These are phyloP conservation scores for Trichosporon sp. DNA, from an alignment of 1,284 basidiomycete species.

Conservation along the genomic window DNA sequence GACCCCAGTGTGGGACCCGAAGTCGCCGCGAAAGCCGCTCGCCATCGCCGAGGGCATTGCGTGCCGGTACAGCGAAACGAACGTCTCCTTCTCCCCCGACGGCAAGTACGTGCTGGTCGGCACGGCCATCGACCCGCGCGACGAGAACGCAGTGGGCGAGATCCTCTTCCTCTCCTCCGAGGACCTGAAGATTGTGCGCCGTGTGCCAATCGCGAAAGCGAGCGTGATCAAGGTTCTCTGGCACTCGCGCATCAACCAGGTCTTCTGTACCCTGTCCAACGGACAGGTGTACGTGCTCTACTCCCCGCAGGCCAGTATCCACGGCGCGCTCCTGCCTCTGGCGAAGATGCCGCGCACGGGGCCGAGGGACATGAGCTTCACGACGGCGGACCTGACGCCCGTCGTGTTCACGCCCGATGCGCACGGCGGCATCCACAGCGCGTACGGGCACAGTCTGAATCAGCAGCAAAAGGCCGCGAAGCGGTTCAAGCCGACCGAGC, in stretches of 20 bases:
- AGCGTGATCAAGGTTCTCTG: slow-evolving; percentile 86
- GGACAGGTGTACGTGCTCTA: slow-evolving; percentile 88
- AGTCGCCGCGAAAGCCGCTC: slow-evolving; percentile 83
- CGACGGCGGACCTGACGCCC: slow-evolving; percentile 71
- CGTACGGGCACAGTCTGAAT: slow-evolving; percentile 74
- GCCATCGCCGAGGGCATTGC: slow-evolving; percentile 65
- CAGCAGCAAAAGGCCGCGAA: slow-evolving; percentile 88
- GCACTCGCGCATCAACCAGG: slow-evolving; percentile 98
- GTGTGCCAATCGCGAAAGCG: slow-evolving; percentile 65
- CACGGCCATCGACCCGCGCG: slow-evolving; percentile 62
- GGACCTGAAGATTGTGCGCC: slow-evolving; percentile 65
- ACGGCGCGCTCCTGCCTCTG: slow-evolving; percentile 86
- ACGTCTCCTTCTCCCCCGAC: slow-evolving; percentile 90
- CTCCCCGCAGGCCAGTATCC: slow-evolving; percentile 79
- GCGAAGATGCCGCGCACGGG: slow-evolving; percentile 65
- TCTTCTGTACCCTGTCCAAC: slow-evolving; percentile 81
- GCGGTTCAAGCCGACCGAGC: slow-evolving; percentile 85
- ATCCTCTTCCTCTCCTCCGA: slow-evolving; percentile 74
- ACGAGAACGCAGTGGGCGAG: slow-evolving; percentile 63
- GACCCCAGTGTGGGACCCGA: slow-evolving; percentile 84
- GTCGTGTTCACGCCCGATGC: slow-evolving; percentile 85
- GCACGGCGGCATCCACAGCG: slow-evolving; percentile 75
- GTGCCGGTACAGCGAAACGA: slow-evolving; percentile 86
- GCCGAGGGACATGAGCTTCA: slow-evolving; percentile 78
- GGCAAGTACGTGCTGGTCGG: slow-evolving; percentile 85